Evolutionary conservation across 2,329 filamentous ascomycete genomes (phyloP), one percentile per base, ranked within the genome.

Genomic region (Dichotomopilus funicola): DNA sequence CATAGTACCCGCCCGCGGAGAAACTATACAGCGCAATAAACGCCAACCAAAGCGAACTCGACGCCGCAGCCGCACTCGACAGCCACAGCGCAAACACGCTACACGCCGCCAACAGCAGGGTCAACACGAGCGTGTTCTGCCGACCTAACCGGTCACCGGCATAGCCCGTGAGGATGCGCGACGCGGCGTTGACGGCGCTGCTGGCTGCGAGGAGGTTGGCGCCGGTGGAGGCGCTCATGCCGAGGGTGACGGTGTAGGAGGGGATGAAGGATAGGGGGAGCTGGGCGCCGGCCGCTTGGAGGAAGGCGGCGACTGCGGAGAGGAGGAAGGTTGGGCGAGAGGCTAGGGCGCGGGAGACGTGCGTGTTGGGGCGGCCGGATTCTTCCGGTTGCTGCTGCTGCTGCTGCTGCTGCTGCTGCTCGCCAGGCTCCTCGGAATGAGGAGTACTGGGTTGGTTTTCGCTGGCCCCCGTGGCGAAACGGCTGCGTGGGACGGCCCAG

Each of bases 181-280:
- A 70, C 0, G 70, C 67, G 6, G 75, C 70, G 54, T 78, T 78
- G 37, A 78, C 70, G 5, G 68, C 74, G 60, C 75, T 78, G 59
- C 68, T 72, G 31, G 71, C 65, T 5, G 76, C 75, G 12, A 79
- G 65, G 13, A 78, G 63, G 10, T 70, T 70, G 35, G 75, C 75
- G 2, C 73, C 75, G 11, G 69, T 67, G 8, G 67, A 64, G 4
- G 73, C 65, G 0, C 66, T 69, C 54, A 72, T 70, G 0, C 77
- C 76, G 2, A 79, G 62, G 0, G 68, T 67, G 1, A 75, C 70
- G 7, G 71, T 73, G 60, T 78, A 79, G 11, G 75, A 74, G 0
- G 75, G 70, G 41, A 78, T 69, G 56, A 78, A 79, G 0, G 71
- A 70, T n/a, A 77, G 66, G 0, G 76, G 76, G 8, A 76, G 69